Evolutionary conservation across 352 stramenopile species (phyloP).

Genomic region (Pythium plurisporium): DNA sequence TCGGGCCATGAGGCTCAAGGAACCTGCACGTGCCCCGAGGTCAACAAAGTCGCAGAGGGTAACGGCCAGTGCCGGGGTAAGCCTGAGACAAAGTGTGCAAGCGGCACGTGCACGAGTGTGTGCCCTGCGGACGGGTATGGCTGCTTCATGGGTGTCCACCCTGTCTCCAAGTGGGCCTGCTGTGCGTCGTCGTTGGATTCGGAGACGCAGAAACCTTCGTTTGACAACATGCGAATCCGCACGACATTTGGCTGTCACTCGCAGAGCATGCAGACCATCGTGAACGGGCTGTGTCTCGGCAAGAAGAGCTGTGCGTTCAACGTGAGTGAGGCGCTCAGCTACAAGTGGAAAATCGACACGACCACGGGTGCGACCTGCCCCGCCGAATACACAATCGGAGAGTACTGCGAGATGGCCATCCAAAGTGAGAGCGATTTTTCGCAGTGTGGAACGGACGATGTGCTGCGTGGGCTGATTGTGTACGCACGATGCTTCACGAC

Average conservation of each 20-base stretch:
- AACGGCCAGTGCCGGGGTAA: conserved; percentile 52
- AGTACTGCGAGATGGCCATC: conserved; percentile 38
- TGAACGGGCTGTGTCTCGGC: conserved; percentile 64
- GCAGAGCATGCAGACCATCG: conserved; percentile 49
- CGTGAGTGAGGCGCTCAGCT: conserved; percentile 50
- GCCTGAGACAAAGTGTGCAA: conserved; percentile 16
- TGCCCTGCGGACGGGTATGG: conserved; percentile 44
- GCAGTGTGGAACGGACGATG: conserved; percentile 24
- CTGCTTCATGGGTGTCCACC: conserved; percentile 66
- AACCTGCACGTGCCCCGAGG: conserved; percentile 56
- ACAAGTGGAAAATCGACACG: conserved; percentile 53
- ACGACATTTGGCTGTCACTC: conserved; percentile 38
- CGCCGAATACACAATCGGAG: conserved; percentile 24
- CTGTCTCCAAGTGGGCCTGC: conserved; percentile 56
- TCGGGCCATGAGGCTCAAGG: conserved; percentile 57
- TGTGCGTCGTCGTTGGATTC: conserved; percentile 43
- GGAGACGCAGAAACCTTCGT: conserved; percentile 29
- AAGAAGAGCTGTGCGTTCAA: conserved; percentile 62
- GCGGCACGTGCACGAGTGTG: conserved; percentile 22
- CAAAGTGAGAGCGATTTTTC: conserved; percentile 59
- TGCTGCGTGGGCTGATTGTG: conserved; percentile 52
- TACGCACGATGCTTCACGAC: conserved; percentile 74
- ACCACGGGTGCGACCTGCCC: conserved; percentile 36
- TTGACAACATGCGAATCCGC: conserved; percentile 55
- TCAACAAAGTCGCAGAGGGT: conserved; percentile 54